Conservation (phyloP, 2,329 filamentous ascomycete species). For the Talaromyces sp. region DNA sequence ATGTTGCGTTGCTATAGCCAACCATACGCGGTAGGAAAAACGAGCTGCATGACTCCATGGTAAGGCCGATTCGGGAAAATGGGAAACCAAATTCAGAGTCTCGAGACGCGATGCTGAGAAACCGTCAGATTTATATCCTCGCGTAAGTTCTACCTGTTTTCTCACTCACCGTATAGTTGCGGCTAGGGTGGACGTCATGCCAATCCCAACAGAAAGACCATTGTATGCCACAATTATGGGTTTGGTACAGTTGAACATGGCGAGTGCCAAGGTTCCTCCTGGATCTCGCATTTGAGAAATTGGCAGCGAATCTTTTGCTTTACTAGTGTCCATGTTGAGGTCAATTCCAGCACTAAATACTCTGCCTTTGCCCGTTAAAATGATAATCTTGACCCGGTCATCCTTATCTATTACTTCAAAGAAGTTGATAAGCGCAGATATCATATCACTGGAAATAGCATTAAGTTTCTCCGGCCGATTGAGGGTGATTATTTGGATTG, state of each 20-base stretch:
- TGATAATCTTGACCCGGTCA: not conserved
- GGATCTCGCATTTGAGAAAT: too few species aligned
- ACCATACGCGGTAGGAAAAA: not conserved
- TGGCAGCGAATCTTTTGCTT: too few species aligned
- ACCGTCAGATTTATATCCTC: not conserved
- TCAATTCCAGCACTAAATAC: not conserved
- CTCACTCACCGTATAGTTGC: constrained; percentile 26
- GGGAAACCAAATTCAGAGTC: not conserved
- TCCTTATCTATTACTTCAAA: not conserved
- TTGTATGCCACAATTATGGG: constrained; percentile 57
- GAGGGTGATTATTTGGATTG: not conserved
- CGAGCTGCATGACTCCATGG: not conserved
- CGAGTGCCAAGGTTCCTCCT: constrained; percentile 50
- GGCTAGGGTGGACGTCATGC: constrained; percentile 58
- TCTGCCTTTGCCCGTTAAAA: not conserved
- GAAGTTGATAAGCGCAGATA: not conserved
- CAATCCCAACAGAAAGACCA: constrained; percentile 56
- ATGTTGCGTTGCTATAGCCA: not conserved
- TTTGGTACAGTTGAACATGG: constrained; percentile 54
- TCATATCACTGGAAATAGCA: not conserved
- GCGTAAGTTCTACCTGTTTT: not conserved
- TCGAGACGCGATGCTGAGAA: not conserved
- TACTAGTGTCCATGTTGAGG: not conserved
- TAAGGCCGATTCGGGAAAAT: not conserved
- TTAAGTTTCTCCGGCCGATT: not conserved